Base-by-base conservation (phyloP, 2,329 filamentous ascomycete genomes). In the Aspergillus quadrilineatus region DNA sequence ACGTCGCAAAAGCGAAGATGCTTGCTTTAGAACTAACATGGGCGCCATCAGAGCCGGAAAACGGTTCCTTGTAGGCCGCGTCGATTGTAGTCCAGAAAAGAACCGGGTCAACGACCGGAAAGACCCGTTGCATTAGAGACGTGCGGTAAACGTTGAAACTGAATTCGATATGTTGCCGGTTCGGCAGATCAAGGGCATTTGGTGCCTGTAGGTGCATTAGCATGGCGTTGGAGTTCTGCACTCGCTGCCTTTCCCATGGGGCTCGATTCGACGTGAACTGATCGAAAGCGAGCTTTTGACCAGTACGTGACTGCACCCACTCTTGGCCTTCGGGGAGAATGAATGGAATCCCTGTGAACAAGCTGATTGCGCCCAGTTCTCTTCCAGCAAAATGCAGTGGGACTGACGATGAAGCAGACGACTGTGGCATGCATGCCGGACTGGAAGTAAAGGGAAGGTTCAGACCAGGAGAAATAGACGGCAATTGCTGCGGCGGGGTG, bases 321-420 rank as follows among this genome's bases (percentile, higher is more conserved):
- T 77, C 65, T 50, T 74, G 75, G 5, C 80, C 80, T 12, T 78
- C 72, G 0, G 70, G 65, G 0, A 80, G 79, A 41, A 83, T 73
- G 41, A 81, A 75, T 0, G 80, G 81, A 1, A 82, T 75, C 6
- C 81, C 79, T 12, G 77, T 79, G 47, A 76, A 72, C 6, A 76
- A 68, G 61, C 75, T 80, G 32, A 81, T 76, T 10, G 73, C 72
- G 8, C 80, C 80, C 8, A 82, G 66, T 54, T 79, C 73, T 46
- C 75, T 71, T 0, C 80, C 79, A 4, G 77, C 77, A 59, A 80
- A 81, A 63, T 80, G 76, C 4, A 81, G 69, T 15, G 75, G 73
- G 8, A 75, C 73, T 52, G 66, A 67, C 4, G 66, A 68, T 15
- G 67, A 62, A 8, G 64, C 56, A 17, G 61, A 58, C 1, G 57